Conservation (phyloP, 352 stramenopile species). For the Blastocystis sp. region DNA sequence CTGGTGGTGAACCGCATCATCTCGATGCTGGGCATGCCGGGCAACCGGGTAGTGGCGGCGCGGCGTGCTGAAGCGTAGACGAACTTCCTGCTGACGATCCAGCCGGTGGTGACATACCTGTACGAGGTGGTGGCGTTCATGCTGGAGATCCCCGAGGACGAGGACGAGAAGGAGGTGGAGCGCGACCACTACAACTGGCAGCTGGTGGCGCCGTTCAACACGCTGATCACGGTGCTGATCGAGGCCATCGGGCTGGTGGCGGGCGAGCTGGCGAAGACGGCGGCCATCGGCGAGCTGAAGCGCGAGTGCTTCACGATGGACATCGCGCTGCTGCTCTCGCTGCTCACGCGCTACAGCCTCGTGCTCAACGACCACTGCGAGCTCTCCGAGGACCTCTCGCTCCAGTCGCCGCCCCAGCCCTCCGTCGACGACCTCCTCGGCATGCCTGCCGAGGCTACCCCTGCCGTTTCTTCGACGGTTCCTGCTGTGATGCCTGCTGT, state of each 20-base stretch:
- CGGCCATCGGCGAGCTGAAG: neutral
- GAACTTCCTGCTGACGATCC: neutral
- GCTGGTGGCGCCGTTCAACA: constrained; percentile 22
- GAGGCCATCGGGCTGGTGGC: constrained; percentile 33
- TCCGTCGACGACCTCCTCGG: neutral
- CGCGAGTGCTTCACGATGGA: constrained; percentile 29
- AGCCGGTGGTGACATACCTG: constrained; percentile 1
- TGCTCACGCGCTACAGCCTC: constrained; percentile 28
- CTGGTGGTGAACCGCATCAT: constrained; percentile 46
- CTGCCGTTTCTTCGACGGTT: neutral
- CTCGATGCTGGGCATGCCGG: constrained; percentile 36
- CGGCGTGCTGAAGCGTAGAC: neutral
- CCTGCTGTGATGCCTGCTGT: neutral
- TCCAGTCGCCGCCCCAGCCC: neutral
- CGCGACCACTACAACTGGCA: constrained; percentile 66
- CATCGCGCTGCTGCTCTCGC: constrained; percentile 5
- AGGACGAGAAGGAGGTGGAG: constrained; percentile 40
- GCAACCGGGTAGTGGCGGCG: neutral
- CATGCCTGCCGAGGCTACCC: neutral
- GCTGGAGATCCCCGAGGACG: constrained; percentile 23
- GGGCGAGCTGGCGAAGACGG: neutral
- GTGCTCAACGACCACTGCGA: constrained; percentile 57
- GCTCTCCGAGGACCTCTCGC: neutral
- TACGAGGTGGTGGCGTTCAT: neutral
- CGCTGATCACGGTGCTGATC: constrained; percentile 29